Evolutionary conservation across 371 early-diverging fungal genomes (phyloP), one percentile per base, ranked within the genome.

Genomic region (Polyrhizophydium stewartii): DNA sequence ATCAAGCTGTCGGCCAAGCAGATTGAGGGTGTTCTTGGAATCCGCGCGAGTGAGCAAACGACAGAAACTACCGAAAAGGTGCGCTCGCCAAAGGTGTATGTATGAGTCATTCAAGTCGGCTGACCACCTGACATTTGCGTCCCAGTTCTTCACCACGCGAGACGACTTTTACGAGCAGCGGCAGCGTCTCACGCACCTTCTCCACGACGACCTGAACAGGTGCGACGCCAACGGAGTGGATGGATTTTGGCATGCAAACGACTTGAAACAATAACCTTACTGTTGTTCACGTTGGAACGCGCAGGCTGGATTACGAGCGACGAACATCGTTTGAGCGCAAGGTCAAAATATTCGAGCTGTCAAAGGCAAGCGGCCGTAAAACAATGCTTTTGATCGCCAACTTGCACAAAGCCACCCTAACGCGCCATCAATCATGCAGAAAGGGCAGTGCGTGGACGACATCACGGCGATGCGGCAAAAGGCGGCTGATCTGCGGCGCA

Each of bases 81-180:
- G 37, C 30, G 61, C n/a, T n/a, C n/a, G n/a, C n/a, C n/a, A n/a
- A n/a, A n/a, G n/a, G n/a, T n/a, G n/a, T n/a, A n/a, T n/a, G n/a
- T n/a, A n/a, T n/a, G n/a, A n/a, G n/a, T n/a, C n/a, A n/a, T n/a
- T n/a, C n/a, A n/a, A n/a, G n/a, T n/a, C n/a, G n/a, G n/a, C n/a
- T n/a, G n/a, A n/a, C n/a, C 16, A 6, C n/a, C 5, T 41, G 25
- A 3, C 0, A 3, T 59, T 2, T n/a, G n/a, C n/a, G n/a, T 9
- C 16, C 19, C 32, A 73, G 69, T 78, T 74, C 66, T 75, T 73
- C 61, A 55, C 56, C 3, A 68, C 72, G 2, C 62, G 78, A n/a
- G 71, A 78, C 32, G 60, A 68, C 33, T 73, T 71, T 57, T 78
- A 73, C 57, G 76, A 79, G 41, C 73, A 76, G 61, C 59, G 69